Evolutionary conservation across 2,329 filamentous ascomycete species (phyloP), one percentile per base, ranked within the genome.

Genomic region (Rhexocercosporidium sp.): DNA sequence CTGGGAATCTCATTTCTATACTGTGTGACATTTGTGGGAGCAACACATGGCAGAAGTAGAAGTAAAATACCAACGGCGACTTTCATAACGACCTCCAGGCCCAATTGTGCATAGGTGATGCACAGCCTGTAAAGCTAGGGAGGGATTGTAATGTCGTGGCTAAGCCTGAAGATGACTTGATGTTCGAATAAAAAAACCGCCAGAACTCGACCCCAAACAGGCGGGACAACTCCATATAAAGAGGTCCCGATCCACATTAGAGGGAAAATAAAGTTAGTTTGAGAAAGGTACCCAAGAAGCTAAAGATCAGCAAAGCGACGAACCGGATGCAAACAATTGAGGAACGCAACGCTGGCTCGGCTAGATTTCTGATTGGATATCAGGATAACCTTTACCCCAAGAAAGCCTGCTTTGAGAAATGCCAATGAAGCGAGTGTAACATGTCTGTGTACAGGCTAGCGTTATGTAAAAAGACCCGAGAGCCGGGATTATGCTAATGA

Each of bases 1-100:
- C 18, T 39, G 11, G 53, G 29, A 37, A 57, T 9, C 11, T 6
- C 31, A 39, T 1, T 57, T 41, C 34, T 37, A 39, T 57, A 57
- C 6, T 39, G n/a, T 12, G 53, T 57, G 53, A 57, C 18, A 22
- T 57, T 57, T 11, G 14, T 16, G 12, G 53, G 9, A 16, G 20
- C 20, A 34, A 34, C n/a, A 57, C 16, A 25, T 39, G 53, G 53
- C 12, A 57, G 29, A 3, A 57, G 31, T 37, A 57, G 14, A 22
- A 41, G 20, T 16, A 34, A 57, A 22, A 37, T 22, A 6, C 31
- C 20, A 31, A 4, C 20, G 31, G 11, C 29, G 53, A 57, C 11
- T 57, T 39, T 39, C 53, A 57, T 57, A 12, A 31, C 53, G 53
- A 37, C 9, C n/a, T 57, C 53, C 53, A 41, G 34, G 34, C 39